These are phyloP conservation scores for Chlorella sp. DNA, from an alignment of 139 green algal species.

Conservation along the genomic window DNA sequence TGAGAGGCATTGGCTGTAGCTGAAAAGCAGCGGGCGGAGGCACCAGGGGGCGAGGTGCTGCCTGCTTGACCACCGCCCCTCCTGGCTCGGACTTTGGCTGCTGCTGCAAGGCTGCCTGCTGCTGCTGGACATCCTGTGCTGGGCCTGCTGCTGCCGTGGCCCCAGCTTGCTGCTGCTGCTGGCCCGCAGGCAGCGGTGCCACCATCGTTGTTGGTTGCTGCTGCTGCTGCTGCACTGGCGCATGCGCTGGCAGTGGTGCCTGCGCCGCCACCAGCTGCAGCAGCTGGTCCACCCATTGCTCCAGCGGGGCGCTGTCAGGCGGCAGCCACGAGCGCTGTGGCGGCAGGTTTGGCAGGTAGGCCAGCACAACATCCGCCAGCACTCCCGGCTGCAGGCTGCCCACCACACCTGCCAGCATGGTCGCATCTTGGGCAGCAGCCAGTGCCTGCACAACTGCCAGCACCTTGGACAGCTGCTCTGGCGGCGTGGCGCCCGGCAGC, in stretches of 20 bases:
- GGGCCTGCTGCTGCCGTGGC: neutral
- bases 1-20: conserved; percentile 41
- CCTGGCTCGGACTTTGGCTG: neutral
- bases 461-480: conserved; percentile 37
- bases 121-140: neutral
- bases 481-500: conserved; percentile 23
- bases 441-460: conserved; percentile 42
- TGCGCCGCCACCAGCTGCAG: conserved; percentile 29
- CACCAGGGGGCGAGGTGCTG: neutral
- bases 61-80: conserved; percentile 38
- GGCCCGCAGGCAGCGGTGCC: neutral
- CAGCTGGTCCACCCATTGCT: conserved; percentile 37
- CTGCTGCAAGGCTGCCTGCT: conserved; percentile 21
- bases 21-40: neutral
- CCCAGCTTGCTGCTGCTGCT: conserved; percentile 33
- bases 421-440: conserved; percentile 29
- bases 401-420: conserved; percentile 44
- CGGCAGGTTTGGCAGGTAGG: conserved; percentile 55
- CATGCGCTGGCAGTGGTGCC: neutral
- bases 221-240: neutral
- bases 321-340: neutral
- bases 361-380: conserved; percentile 64
- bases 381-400: conserved; percentile 41
- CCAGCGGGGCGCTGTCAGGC: conserved; percentile 20
- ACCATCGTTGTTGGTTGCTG: conserved; percentile 18